Base-by-base conservation (phyloP, 1,284 basidiomycete genomes). In the Vanrija sp. region DNA sequence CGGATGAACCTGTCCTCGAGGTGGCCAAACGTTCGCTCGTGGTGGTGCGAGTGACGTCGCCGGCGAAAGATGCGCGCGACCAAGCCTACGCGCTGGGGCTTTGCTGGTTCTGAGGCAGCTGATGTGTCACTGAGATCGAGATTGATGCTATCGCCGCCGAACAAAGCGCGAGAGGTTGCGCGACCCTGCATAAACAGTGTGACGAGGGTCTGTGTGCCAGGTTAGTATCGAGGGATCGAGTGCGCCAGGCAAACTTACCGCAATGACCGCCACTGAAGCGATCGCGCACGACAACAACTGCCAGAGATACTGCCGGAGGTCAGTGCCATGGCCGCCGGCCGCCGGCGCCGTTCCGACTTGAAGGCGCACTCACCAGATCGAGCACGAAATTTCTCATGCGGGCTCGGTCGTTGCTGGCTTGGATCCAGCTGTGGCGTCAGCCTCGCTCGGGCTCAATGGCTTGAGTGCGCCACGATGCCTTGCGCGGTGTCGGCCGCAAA, bases 171-270 rank as follows among this genome's bases (percentile, higher is more conserved):
- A 3, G 62, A 61, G 6, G 63, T 66, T 3, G 60, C 61, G 19
- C 62, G 59, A 25, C 64, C 65, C 39, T 65, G 63, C 12, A 55
- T 50, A 59, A 67, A 67, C 7, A 71, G 60, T 23, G 59, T 62
- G 15, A 56, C 36, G 18, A 71, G 57, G 6, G 60, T 60, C 64
- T 65, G 45, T 52, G 41, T 49, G 55, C 20, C 4, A 9, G 22
- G 18, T n/a, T 25, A 38, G 31, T 31, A 18, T 10, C 46, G 25
- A 19, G 37, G 27, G 38, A 41, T 20, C 41, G 15, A 14, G 25
- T 22, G 16, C 16, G 18, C 18, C 16, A n/a, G 18, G 15, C 20
- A 22, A 18, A 59, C 67, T 53, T 43, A 66, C 64, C 12, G 51
- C 47, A 15, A 57, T 49, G 4, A 69, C 64, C 2, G 61, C 45